These are phyloP conservation scores for Trypanosoma avium DNA, from an alignment of 208 protist species.

Conservation along the genomic window DNA sequence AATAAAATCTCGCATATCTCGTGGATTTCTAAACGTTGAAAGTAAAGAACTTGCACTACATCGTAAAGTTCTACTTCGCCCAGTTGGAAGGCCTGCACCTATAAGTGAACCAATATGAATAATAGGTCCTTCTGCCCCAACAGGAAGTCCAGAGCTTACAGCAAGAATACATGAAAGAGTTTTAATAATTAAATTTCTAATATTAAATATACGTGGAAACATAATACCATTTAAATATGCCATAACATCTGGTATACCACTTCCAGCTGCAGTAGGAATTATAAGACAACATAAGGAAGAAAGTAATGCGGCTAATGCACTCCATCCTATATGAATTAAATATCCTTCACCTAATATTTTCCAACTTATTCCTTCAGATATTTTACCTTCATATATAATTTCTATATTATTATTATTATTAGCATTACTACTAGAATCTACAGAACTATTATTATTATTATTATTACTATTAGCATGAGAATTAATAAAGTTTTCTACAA, in stretches of 20 bases:
- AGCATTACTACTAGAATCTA: not conserved
- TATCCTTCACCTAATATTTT: conserved; percentile 35
- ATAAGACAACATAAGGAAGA: conserved; percentile 78
- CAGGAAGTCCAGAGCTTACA: conserved; percentile 76
- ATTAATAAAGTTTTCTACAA: conserved; percentile 37
- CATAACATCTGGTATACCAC: conserved; percentile 87
- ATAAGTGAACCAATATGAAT: conserved; percentile 92
- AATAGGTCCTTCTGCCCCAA: conserved; percentile 91
- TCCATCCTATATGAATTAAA: conserved; percentile 38
- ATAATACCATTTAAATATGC: conserved; percentile 88
- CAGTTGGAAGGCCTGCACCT: conserved; percentile 80
- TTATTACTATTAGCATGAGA: conserved; percentile 1
- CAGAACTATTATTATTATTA: not conserved
- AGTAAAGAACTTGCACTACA: conserved; percentile 60
- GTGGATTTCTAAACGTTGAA: conserved; percentile 61
- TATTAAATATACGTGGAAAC: conserved; percentile 81
- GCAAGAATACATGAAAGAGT: conserved; percentile 68
- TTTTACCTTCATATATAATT: conserved; percentile 1
- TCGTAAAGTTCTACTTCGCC: conserved; percentile 55
- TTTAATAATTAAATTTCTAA: conserved; percentile 81
- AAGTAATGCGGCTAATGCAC: conserved; percentile 37
- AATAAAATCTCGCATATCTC: conserved; percentile 90
- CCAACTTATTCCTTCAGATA: conserved; percentile 26
- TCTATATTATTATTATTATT: not conserved
- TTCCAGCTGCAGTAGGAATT: conserved; percentile 68